Evolutionary conservation across 306 rosid genomes (phyloP).

Genomic region (Mimosa pudica): DNA sequence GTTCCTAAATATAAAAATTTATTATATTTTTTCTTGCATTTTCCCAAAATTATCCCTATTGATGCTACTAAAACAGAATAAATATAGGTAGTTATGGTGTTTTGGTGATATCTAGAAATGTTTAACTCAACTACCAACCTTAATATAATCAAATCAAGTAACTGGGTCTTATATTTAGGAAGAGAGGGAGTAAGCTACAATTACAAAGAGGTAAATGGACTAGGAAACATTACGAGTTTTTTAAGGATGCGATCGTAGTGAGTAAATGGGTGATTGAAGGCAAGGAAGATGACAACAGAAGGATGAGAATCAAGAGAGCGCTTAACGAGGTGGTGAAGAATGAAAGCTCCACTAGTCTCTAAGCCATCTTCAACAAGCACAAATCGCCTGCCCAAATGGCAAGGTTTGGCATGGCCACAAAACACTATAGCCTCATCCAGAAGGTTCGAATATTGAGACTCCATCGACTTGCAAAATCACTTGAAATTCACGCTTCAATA

Average conservation of each 20-base stretch:
- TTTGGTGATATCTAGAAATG: too few relatives aligned
- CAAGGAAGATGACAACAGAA: conserved; percentile 60
- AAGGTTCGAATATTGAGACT: conserved; percentile 44
- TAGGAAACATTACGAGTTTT: conserved; percentile 55
- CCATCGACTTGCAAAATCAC: conserved; percentile 39
- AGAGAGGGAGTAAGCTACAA: background rate
- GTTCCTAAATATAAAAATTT: too few relatives aligned
- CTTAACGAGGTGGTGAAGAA: conserved; percentile 85
- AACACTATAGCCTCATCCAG: conserved; percentile 72
- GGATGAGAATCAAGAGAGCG: conserved; percentile 58
- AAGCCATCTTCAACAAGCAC: conserved; percentile 76
- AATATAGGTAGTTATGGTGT: too few relatives aligned
- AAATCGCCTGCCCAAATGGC: conserved; percentile 52
- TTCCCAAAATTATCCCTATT: too few relatives aligned
- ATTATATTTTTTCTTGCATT: too few relatives aligned
- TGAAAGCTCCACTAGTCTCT: conserved; percentile 77
- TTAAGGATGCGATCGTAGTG: conserved; percentile 87
- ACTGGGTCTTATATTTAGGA: too few relatives aligned
- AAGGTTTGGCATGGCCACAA: conserved; percentile 29
- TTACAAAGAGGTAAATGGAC: conserved; percentile 13
- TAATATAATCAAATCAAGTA: too few relatives aligned
- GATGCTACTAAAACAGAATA: too few relatives aligned
- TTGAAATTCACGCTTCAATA: background rate
- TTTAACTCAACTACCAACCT: too few relatives aligned
- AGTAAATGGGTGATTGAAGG: conserved; percentile 72